Percentiles rank a stretch among this genome's conserved stretches.
Evolutionary conservation across 2,329 filamentous ascomycete species (phyloP).

Genomic region (Alternaria incomplexa): DNA sequence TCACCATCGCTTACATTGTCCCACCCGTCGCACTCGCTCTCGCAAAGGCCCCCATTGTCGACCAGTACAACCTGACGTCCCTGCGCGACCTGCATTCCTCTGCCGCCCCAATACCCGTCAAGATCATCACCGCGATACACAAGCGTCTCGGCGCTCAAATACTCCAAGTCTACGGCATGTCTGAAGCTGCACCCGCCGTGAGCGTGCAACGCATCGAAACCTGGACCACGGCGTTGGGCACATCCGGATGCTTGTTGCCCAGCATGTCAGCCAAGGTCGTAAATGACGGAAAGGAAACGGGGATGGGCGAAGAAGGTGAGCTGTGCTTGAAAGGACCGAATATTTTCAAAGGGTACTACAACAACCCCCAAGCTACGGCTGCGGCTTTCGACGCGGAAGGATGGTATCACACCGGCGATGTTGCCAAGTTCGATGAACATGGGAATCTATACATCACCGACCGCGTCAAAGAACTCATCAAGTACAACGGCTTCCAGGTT

Average conservation of each 20-base stretch:
- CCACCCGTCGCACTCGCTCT: background rate
- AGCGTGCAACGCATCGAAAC: slow-evolving; percentile 17
- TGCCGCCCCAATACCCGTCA: background rate
- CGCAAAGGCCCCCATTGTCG: background rate
- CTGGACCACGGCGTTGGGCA: slow-evolving; percentile 44
- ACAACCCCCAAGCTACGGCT: background rate
- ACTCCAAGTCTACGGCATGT: background rate
- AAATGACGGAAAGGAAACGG: background rate
- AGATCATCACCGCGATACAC: background rate
- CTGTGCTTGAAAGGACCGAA: background rate
- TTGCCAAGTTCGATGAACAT: slow-evolving; percentile 36
- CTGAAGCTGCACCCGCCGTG: background rate
- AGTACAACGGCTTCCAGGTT: slow-evolving; percentile 66
- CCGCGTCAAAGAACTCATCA: slow-evolving; percentile 59
- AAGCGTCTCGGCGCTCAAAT: background rate
- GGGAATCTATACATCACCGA: slow-evolving; percentile 40
- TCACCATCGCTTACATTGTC: background rate
- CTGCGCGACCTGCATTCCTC: background rate
- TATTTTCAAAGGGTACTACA: background rate
- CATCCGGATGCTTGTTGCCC: slow-evolving; percentile 44
- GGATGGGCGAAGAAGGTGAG: background rate
- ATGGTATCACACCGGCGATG: background rate
- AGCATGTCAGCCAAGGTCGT: slow-evolving; percentile 41
- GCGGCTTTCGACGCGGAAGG: background rate
- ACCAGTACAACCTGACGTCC: background rate